Percentiles rank a stretch among this genome's conserved stretches.
Conservation (phyloP, 1,139 yeast species). For the Suhomyces yuchorum region DNA sequence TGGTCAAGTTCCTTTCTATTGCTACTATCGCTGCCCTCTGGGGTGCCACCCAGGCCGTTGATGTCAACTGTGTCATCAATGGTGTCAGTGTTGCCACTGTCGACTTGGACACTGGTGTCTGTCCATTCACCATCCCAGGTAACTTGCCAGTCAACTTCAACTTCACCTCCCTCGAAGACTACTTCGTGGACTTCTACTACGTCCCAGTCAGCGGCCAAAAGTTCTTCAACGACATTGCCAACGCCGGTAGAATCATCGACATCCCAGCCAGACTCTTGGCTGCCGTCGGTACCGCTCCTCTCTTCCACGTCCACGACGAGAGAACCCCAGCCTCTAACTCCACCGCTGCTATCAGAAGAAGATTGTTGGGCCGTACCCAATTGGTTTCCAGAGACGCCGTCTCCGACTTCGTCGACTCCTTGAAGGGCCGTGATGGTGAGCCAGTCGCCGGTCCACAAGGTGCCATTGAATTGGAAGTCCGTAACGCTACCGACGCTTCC, state of each 20-base stretch:
- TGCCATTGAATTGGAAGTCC: constrained; percentile 20
- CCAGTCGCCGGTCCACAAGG: constrained; percentile 17
- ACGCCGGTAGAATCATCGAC: constrained; percentile 37
- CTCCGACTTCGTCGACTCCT: constrained; percentile 34
- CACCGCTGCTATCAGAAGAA: constrained; percentile 45
- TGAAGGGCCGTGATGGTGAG: constrained; percentile 34
- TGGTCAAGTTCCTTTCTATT: constrained; percentile 20
- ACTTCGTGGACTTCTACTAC: constrained; percentile 42
- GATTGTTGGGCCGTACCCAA: constrained; percentile 29
- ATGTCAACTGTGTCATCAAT: constrained; percentile 43
- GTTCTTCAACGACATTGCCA: constrained; percentile 39
- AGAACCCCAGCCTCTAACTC: constrained; percentile 40
- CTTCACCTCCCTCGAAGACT: constrained; percentile 35
- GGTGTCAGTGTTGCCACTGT: constrained; percentile 38
- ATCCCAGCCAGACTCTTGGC: constrained; percentile 38
- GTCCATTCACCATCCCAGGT: constrained; percentile 42
- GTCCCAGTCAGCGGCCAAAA: constrained; percentile 23
- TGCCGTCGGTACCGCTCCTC: constrained; percentile 26
- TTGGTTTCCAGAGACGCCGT: constrained; percentile 29
- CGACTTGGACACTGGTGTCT: constrained; percentile 44
- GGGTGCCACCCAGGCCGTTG: constrained; percentile 27
- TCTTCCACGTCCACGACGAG: constrained; percentile 35
- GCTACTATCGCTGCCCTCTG: constrained; percentile 25
- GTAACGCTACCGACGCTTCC: constrained; percentile 15
- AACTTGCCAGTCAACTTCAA: constrained; percentile 30